These are phyloP conservation scores for Penicillium decumbens DNA, from an alignment of 2,329 filamentous ascomycete species.

Conservation along the genomic window DNA sequence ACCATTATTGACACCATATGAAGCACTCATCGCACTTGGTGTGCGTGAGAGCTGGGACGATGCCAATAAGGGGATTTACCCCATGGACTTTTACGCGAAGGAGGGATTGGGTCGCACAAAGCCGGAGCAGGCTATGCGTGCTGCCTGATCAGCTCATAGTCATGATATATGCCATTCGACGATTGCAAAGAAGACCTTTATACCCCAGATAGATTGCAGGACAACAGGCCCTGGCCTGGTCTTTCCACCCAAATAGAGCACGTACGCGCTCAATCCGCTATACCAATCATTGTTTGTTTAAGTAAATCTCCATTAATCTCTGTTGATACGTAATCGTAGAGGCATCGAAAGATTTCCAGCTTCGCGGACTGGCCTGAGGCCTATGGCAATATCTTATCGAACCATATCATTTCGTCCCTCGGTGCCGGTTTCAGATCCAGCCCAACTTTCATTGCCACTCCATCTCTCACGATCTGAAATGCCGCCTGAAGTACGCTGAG, in stretches of 20 bases:
- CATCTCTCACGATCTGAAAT: too few species aligned
- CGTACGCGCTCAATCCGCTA: background rate
- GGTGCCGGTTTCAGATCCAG: too few species aligned
- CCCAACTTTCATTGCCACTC: too few species aligned
- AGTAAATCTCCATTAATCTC: too few species aligned
- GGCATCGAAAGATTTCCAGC: too few species aligned
- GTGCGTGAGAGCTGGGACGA: slow-evolving; percentile 69
- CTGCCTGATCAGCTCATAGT: slow-evolving; percentile 13
- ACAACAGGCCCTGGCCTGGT: slow-evolving; percentile 15
- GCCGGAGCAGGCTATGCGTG: slow-evolving; percentile 26
- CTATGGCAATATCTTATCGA: too few species aligned
- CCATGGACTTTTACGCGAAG: slow-evolving; percentile 97
- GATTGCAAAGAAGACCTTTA: slow-evolving; percentile 3
- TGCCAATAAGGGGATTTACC: slow-evolving; percentile 64
- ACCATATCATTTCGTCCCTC: too few species aligned
- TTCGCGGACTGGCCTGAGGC: too few species aligned
- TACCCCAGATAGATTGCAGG: slow-evolving; percentile 12
- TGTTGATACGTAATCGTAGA: too few species aligned
- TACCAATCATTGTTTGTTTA: background rate
- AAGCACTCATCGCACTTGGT: slow-evolving; percentile 85
- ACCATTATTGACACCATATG: slow-evolving; percentile 87
- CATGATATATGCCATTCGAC: background rate
- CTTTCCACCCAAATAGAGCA: background rate
- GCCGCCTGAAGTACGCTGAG: too few species aligned
- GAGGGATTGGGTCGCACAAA: slow-evolving; percentile 82